Evolutionary conservation across 1,139 yeast genomes (phyloP).

Genomic region (Geotrichum fermentans): DNA sequence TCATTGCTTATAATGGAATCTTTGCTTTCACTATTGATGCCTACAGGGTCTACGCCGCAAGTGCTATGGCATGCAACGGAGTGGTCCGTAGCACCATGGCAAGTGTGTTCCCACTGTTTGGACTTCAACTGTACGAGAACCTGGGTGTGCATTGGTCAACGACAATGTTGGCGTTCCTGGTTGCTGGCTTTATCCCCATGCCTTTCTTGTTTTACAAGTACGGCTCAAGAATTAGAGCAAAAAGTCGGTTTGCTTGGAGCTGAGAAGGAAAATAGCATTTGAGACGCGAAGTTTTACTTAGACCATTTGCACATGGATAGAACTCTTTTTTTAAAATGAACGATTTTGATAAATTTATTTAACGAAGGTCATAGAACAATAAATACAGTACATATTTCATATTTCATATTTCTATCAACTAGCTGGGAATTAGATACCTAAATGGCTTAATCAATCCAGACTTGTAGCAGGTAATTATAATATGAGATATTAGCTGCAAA

Average conservation of each 20-base stretch:
- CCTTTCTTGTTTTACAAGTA: slow-evolving; percentile 56
- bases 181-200: slow-evolving; percentile 56
- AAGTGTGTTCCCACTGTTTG: slow-evolving; percentile 65
- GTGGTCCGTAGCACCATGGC: slow-evolving; percentile 58
- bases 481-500: too few relatives aligned
- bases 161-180: slow-evolving; percentile 50
- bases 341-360: slow-evolving; percentile 80
- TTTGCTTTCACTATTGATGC: slow-evolving; percentile 54
- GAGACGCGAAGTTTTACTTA: slow-evolving; percentile 95
- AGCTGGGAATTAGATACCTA: too few relatives aligned
- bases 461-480: too few relatives aligned
- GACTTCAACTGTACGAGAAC: slow-evolving; percentile 49
- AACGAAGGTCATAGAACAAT: slow-evolving; percentile 86
- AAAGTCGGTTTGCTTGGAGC: slow-evolving; percentile 37
- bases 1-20: slow-evolving; percentile 50
- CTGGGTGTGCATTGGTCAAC: slow-evolving; percentile 60
- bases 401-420: too few relatives aligned
- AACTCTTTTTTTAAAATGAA: slow-evolving; percentile 94
- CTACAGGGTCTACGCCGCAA: slow-evolving; percentile 54
- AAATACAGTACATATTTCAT: too few relatives aligned
- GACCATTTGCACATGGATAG: slow-evolving; percentile 88
- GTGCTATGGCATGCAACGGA: slow-evolving; percentile 69
- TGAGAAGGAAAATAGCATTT: too few relatives aligned
- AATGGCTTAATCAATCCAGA: too few relatives aligned
- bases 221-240: slow-evolving; percentile 54